Evolutionary conservation across 2,329 filamentous ascomycete species (phyloP).

Genomic region (Pseudomassariella vexata): DNA sequence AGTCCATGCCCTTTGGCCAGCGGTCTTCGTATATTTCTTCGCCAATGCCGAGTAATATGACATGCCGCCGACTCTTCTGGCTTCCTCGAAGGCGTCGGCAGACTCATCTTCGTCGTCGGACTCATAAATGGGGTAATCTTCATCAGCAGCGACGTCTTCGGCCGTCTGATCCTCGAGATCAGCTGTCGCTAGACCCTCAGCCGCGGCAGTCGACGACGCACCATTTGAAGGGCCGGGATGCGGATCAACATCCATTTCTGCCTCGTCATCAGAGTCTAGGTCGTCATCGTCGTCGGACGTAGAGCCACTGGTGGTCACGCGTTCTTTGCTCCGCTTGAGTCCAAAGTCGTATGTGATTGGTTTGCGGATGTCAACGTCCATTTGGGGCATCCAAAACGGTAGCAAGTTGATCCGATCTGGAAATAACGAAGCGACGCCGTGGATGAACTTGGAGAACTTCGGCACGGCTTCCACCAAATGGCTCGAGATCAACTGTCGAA

Average conservation of each 20-base stretch:
- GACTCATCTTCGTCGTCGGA: slow-evolving; percentile 73
- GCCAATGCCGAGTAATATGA: slow-evolving; percentile 63
- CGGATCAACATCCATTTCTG: slow-evolving; percentile 33
- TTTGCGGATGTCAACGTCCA: slow-evolving; percentile 96
- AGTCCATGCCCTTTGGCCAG: slow-evolving; percentile 35
- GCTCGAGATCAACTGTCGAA: slow-evolving; percentile 84
- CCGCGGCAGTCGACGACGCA: slow-evolving; percentile 11
- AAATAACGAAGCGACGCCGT: slow-evolving; percentile 84
- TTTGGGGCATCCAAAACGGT: slow-evolving; percentile 97
- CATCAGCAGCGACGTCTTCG: slow-evolving; percentile 50
- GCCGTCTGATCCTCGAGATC: slow-evolving; percentile 83
- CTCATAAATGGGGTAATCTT: slow-evolving; percentile 85
- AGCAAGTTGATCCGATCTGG: slow-evolving; percentile 82
- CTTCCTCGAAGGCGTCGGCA: slow-evolving; percentile 70
- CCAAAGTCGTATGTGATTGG: slow-evolving; percentile 84
- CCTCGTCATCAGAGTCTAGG: slow-evolving; percentile 63
- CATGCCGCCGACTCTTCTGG: slow-evolving; percentile 69
- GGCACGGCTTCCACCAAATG: slow-evolving; percentile 98
- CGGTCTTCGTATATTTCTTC: slow-evolving; percentile 34
- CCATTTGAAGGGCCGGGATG: slow-evolving; percentile 9
- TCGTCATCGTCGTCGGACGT: slow-evolving; percentile 73
- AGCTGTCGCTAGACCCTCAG: slow-evolving; percentile 12
- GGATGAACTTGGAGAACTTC: slow-evolving; percentile 99
- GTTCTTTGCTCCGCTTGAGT: slow-evolving; percentile 73
- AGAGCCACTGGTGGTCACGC: slow-evolving; percentile 69